These are phyloP conservation scores for Metschnikowia koreensis DNA, from an alignment of 805 yeast genomes.

Conservation along the genomic window DNA sequence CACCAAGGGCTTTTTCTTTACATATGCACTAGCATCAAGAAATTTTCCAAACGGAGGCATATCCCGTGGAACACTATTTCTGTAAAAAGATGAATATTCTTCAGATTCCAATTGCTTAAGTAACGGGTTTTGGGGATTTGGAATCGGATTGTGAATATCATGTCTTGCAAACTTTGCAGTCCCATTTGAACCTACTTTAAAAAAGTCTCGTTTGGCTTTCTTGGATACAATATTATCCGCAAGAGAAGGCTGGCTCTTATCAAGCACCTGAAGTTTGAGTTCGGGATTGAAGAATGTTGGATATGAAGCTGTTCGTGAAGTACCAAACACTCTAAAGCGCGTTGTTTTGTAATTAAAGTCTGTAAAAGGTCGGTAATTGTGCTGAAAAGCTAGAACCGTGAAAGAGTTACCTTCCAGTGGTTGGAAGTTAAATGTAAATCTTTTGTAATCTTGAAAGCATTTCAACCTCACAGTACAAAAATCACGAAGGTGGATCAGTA, in stretches of 20 bases:
- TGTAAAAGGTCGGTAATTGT: conserved; percentile 35
- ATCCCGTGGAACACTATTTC: conserved; percentile 25
- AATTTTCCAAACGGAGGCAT: conserved; percentile 42
- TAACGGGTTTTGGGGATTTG: conserved; percentile 25
- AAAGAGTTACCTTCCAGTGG: conserved; percentile 19
- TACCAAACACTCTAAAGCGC: conserved; percentile 38
- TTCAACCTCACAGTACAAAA: conserved; percentile 35
- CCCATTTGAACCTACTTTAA: neutral
- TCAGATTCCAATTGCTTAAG: conserved; percentile 16
- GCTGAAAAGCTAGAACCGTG: conserved; percentile 32
- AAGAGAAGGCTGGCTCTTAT: conserved; percentile 33
- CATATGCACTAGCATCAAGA: conserved; percentile 27
- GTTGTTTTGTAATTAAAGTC: conserved; percentile 38
- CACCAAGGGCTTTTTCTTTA: conserved; percentile 16
- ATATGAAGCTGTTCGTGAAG: conserved; percentile 29
- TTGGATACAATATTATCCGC: conserved; percentile 34
- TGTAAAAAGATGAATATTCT: conserved; percentile 7
- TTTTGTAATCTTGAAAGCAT: conserved; percentile 23
- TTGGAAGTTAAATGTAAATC: conserved; percentile 30
- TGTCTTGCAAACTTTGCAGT: neutral
- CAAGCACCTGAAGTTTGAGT: conserved; percentile 33
- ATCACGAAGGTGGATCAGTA: conserved; percentile 27
- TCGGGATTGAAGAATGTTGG: conserved; percentile 29
- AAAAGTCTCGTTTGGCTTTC: conserved; percentile 9
- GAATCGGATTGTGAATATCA: conserved; percentile 30